Conservation (phyloP, 139 green algal genomes). For the Coelastrella sp. region DNA sequence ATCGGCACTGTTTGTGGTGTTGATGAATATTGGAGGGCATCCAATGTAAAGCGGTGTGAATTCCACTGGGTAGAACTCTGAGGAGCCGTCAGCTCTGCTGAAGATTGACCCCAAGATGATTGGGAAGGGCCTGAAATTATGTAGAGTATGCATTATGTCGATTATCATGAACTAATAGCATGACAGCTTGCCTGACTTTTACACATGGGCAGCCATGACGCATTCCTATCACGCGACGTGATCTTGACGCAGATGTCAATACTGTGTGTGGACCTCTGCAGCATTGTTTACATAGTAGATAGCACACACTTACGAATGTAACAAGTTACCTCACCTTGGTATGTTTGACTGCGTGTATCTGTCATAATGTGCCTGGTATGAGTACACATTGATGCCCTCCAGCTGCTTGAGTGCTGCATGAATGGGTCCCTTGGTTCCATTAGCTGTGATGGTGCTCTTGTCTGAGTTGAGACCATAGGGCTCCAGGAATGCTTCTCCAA, state of each 20-base stretch:
- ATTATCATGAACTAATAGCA: too few relatives aligned
- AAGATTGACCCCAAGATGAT: slow-evolving; percentile 51
- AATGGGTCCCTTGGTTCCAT: slow-evolving; percentile 16
- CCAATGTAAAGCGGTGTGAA: slow-evolving; percentile 38
- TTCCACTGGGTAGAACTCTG: slow-evolving; percentile 50
- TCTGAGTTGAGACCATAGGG: slow-evolving; percentile 37
- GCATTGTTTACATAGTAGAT: too few relatives aligned
- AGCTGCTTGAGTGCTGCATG: neutral
- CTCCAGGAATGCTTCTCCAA: slow-evolving; percentile 43
- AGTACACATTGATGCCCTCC: neutral
- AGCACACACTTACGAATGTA: too few relatives aligned
- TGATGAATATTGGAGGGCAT: slow-evolving; percentile 1
- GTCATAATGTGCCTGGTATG: slow-evolving; percentile 11
- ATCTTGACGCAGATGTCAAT: too few relatives aligned
- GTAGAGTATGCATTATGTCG: too few relatives aligned
- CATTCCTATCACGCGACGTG: too few relatives aligned
- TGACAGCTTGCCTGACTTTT: too few relatives aligned
- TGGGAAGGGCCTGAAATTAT: slow-evolving; percentile 40
- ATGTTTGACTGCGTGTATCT: neutral
- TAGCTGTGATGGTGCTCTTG: slow-evolving; percentile 1
- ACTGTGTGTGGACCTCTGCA: too few relatives aligned
- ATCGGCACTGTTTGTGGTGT: slow-evolving; percentile 8
- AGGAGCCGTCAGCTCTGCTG: neutral
- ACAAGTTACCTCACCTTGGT: neutral
- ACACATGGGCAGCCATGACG: too few relatives aligned